Base-by-base conservation (phyloP, 202 grass and related monocot species). In the Alloteropsis angusta region DNA sequence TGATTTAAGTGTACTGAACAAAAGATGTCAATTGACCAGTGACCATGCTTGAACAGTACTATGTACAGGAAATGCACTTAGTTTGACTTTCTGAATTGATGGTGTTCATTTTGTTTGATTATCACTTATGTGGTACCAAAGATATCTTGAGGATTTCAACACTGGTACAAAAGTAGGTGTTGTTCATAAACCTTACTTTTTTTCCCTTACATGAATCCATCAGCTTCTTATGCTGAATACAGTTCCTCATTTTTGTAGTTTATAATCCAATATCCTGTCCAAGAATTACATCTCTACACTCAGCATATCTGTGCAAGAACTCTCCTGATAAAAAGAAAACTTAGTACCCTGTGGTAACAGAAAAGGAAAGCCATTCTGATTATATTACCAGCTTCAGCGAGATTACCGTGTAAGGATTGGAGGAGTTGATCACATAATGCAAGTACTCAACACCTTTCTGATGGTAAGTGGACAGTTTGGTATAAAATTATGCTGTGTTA, bases 11-110 rank as follows among this genome's bases (percentile, higher is more conserved):
- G 11, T n/a, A 47, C 42, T 9, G 17, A 60, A 32, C 49, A 61
- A 83, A 70, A 52, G 19, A 72, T 76, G 7, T 60, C 39, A 82
- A 63, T 21, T 82, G 28, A 15, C 42, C 60, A 57, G 17, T 82
- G 30, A 16, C 46, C 58, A 57, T 82, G 47, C 49, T 26, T 65
- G 44, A 86, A 47, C 47, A 65, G 56, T 65, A 44, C 9, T 7
- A 13, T 62, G 48, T 83, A 59, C 42, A 78, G 48, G 57, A 83
- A 36, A 50, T 55, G 38, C 37, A 71, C 55, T 6, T 19, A 57
- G 26, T 39, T 39, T 77, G 44, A 77, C 28, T 52, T 73, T 35
- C 54, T 82, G 57, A 66, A 73, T 1, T 36, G 8, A 43, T 21
- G 12, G 22, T 44, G 19, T 77, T 55, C 64, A 64, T 48, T 35